Percentiles rank a stretch among this genome's conserved stretches.
Conservation (phyloP, 768 basidiomycete genomes). For the Mycena epipterygia region DNA sequence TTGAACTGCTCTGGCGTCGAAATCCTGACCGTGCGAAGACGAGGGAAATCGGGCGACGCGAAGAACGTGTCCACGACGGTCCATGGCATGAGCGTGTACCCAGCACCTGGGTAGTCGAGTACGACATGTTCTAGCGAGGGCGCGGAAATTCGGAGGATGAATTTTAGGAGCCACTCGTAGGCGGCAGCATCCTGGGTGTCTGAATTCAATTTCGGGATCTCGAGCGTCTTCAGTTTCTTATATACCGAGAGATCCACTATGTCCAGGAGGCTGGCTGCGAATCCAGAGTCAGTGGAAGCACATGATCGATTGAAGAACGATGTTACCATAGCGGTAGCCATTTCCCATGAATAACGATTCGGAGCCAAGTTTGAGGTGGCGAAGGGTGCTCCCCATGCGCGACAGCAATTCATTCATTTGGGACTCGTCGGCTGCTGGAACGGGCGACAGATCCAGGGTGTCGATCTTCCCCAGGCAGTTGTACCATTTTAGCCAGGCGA, state of each 20-base stretch:
- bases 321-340: not conserved
- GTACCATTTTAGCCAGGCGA: constrained; percentile 1
- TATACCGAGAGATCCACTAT: not conserved
- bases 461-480: constrained; percentile 4
- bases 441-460: not conserved
- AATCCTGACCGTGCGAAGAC: constrained; percentile 1
- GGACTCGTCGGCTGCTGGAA: not conserved
- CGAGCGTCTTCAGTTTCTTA: not conserved
- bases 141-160: constrained; percentile 9
- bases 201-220: not conserved
- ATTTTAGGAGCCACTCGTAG: not conserved
- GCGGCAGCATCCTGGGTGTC: constrained; percentile 4
- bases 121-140: not conserved
- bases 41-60: constrained; percentile 1
- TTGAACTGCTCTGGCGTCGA: not conserved
- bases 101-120: not conserved
- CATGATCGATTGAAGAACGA: not conserved
- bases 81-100: constrained; percentile 15
- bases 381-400: not conserved
- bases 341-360: not conserved
- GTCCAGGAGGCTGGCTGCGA: not conserved
- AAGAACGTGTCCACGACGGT: constrained; percentile 3
- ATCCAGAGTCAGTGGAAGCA: not conserved
- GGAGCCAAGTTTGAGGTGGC: not conserved
- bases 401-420: not conserved